Evolutionary conservation across 2,329 filamentous ascomycete genomes (phyloP), one percentile per base, ranked within the genome.

Genomic region (Claviceps pazoutovae): DNA sequence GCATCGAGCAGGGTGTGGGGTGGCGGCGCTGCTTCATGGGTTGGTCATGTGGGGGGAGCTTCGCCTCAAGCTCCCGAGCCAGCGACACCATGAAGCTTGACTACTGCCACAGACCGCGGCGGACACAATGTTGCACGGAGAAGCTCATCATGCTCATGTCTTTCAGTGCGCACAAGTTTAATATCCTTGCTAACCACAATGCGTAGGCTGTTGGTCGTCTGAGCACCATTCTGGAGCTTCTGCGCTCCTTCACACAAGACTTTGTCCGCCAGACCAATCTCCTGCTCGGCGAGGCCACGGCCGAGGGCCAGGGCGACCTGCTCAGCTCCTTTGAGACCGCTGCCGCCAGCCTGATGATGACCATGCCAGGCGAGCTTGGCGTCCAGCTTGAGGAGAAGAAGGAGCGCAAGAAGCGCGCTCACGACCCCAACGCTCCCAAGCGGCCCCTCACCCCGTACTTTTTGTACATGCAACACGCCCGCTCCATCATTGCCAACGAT

Each of bases 401-500:
- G 77, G 89, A 93, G 76, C 84, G 86, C 68, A 91, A 93, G 78
- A 90, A 90, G 75, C 80, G 83, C 55, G 82, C 82, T 43, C 83
- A 86, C 63, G 91, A 97, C 66, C 90, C 90, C 59, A 95, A 95
- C 67, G 90, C 90, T 6, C 91, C 91, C 54, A 97, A 96, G 79
- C 83, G 90, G 49, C 90, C 91, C 8, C 70, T 96, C 63, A 97
- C 91, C 5, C 89, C 91, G 2, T 96, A 94, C 74, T 95, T 97
- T 74, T 74, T 96, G 55, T 97, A 89, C 74, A 88, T 95, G 76
- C 86, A 94, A 67, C 84, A 86, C 57, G 88, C 88, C 57, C 86
- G 93, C 48, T 79, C 83, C 49, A 84, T 87, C 64, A 93, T 97
- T 59, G 84, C 86, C 53, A 76, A 74, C 37, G 88, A 94, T 60